Evolutionary conservation across 2,329 filamentous ascomycete species (phyloP).

Genomic region (Scleromitrula shiraiana): DNA sequence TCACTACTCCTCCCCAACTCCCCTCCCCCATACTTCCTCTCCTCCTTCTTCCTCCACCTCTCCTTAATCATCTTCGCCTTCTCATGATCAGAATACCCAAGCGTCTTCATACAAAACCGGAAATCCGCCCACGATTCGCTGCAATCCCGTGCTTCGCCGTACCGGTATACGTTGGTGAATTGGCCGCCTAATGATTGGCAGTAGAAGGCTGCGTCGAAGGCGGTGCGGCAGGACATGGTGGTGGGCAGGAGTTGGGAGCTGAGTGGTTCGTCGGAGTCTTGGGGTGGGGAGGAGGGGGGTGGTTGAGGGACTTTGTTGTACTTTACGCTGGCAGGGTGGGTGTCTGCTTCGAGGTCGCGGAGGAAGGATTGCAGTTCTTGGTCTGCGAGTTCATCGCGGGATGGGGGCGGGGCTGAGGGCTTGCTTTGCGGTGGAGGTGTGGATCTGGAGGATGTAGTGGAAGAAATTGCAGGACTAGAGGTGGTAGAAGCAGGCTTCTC

Average conservation of each 20-base stretch:
- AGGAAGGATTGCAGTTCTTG: conserved; percentile 29
- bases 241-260: conserved; percentile 68
- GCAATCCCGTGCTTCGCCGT: conserved; percentile 70
- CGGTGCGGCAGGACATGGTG: conserved; percentile 78
- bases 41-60: conserved; percentile 36
- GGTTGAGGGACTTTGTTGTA: conserved; percentile 20
- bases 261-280: conserved; percentile 33
- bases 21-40: conserved; percentile 58
- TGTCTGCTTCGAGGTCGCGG: conserved; percentile 27
- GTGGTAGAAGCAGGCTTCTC: not conserved
- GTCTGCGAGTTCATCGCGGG: conserved; percentile 28
- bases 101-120: conserved; percentile 93
- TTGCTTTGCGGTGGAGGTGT: conserved; percentile 10
- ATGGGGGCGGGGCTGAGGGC: conserved; percentile 15
- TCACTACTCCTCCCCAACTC: conserved; percentile 69
- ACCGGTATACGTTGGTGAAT: conserved; percentile 85
- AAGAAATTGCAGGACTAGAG: conserved; percentile 7
- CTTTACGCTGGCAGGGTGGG: conserved; percentile 20
- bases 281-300: conserved; percentile 14
- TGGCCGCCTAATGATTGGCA: conserved; percentile 89
- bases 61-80: conserved; percentile 41
- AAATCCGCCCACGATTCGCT: conserved; percentile 86
- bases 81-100: conserved; percentile 50
- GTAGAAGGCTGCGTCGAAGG: conserved; percentile 91
- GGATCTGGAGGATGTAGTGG: conserved; percentile 12